Base-by-base conservation (phyloP, 805 yeast species). In the Wickerhamiella qilinensis region DNA sequence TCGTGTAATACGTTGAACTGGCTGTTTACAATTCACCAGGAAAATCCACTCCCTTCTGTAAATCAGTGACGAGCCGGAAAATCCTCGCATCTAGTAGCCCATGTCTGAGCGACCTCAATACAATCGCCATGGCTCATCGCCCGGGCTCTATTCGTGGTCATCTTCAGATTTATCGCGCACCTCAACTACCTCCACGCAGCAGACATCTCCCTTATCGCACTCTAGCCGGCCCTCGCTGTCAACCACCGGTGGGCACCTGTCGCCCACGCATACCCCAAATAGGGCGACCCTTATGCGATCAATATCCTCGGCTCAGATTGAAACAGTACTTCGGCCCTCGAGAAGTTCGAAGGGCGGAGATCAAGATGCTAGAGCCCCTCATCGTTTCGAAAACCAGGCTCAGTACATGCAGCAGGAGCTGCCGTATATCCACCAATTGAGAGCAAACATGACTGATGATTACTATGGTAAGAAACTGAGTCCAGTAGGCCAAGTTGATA, bases 341-440 rank as follows among this genome's bases (percentile, higher is more conserved):
- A 22, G 25, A 22, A 22, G 25, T 11, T 6, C 25, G 25, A 22
- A 22, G 11, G 25, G 25, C 25, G 11, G 25, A 6, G 25, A 22
- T 7, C 25, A 22, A 6, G 25, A 22, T 6, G 25, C 11, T 11
- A 22, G 11, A 22, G 25, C 11, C 6, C 25, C 25, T 6, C 11
- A 22, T 11, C 5, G 20, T 4, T 14, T 43, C 18, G 51, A 46
- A n/a, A 35, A 49, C 15, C 56, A 50, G 45, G 59, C 60, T 28
- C 67, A 62, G 47, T 72, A 71, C 51, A 50, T 65, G 41, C 70
- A 75, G 3, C 86, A 79, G 49, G 91, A 81, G 51, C 67, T 67
- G 48, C 69, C 74, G 1, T 80, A 80, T 48, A 55, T 81, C 41
- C 70, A 68, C 40, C 71, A 71, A 50, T 69, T 80, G 50, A 67